Evolutionary conservation across 2,329 filamentous ascomycete species (phyloP).

Genomic region (Curvularia hawaiiensis): DNA sequence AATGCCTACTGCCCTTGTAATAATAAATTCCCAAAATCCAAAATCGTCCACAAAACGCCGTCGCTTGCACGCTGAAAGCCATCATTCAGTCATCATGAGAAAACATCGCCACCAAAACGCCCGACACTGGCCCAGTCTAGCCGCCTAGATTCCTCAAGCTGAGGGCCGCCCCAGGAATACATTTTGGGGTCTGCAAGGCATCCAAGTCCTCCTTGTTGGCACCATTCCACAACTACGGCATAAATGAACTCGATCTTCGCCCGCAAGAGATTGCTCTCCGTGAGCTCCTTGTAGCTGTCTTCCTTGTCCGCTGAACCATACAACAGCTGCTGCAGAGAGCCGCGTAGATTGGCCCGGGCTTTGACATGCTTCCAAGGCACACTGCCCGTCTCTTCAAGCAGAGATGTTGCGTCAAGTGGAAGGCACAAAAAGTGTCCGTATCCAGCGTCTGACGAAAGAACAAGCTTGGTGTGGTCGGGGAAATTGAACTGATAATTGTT

Average conservation of each 20-base stretch:
- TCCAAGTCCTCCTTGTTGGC: conserved; percentile 70
- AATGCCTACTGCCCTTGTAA: conserved; percentile 37
- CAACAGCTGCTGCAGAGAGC: conserved; percentile 73
- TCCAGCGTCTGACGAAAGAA: conserved; percentile 74
- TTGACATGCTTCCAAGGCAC: conserved; percentile 70
- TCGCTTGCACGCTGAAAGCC: conserved; percentile 30
- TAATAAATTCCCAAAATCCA: conserved; percentile 27
- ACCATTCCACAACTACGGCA: conserved; percentile 73
- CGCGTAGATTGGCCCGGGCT: conserved; percentile 71
- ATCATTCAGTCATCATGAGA: conserved; percentile 32
- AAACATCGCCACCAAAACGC: conserved; percentile 53
- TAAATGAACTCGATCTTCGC: conserved; percentile 76
- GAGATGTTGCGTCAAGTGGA: conserved; percentile 70
- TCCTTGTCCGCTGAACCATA: conserved; percentile 59
- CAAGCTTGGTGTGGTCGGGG: conserved; percentile 84
- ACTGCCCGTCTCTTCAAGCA: conserved; percentile 66
- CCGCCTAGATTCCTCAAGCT: conserved; percentile 51
- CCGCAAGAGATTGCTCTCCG: conserved; percentile 73
- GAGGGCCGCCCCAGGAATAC: conserved; percentile 52
- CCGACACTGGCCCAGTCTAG: conserved; percentile 57
- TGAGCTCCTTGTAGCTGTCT: conserved; percentile 60
- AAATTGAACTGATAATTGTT: conserved; percentile 74
- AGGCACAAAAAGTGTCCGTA: conserved; percentile 81
- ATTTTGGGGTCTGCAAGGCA: conserved; percentile 44
- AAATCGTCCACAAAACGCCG: conserved; percentile 33